Percentiles rank a stretch among this genome's conserved stretches.
phyloP scores from a whole-genome alignment of 441 rosid genomes.

The Gossypium davidsonii region DNA sequence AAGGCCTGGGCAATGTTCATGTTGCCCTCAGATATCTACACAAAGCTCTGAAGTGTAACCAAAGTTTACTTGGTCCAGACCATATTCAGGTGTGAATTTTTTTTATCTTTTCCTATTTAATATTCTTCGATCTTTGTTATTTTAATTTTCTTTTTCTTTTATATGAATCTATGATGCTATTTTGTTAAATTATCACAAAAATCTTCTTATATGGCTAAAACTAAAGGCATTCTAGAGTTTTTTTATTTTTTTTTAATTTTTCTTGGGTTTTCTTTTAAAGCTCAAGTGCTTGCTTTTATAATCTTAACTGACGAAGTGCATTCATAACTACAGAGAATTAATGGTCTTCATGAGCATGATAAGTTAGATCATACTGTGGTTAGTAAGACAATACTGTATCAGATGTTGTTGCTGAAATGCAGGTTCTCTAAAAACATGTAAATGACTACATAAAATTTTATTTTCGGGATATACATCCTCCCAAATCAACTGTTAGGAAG shows the following conservation, averaged over 20 bases:
- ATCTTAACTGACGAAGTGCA: not conserved
- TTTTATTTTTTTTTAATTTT: not conserved
- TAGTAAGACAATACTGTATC: not conserved
- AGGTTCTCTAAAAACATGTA: not conserved
- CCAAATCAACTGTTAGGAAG: constrained; percentile 1
- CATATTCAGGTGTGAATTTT: constrained; percentile 55
- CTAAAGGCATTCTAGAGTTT: not conserved
- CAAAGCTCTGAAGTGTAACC: constrained; percentile 66
- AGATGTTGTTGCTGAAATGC: not conserved
- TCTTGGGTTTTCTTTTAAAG: not conserved
- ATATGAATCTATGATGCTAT: not conserved
- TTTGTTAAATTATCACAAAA: not conserved
- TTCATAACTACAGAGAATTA: not conserved
- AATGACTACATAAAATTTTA: not conserved
- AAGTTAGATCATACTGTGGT: constrained; percentile 1
- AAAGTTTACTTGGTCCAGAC: constrained; percentile 68
- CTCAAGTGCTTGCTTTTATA: not conserved
- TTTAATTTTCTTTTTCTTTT: not conserved
- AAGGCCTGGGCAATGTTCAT: constrained; percentile 76
- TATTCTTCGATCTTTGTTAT: not conserved
- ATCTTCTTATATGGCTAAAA: not conserved
- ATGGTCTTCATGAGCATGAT: not conserved
- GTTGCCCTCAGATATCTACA: constrained; percentile 75
- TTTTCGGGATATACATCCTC: not conserved
- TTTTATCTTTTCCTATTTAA: not conserved